Evolutionary conservation across 164 flowering plant species (phyloP), one percentile per base, ranked within the genome.

Genomic region (Berberis vulgaris): DNA sequence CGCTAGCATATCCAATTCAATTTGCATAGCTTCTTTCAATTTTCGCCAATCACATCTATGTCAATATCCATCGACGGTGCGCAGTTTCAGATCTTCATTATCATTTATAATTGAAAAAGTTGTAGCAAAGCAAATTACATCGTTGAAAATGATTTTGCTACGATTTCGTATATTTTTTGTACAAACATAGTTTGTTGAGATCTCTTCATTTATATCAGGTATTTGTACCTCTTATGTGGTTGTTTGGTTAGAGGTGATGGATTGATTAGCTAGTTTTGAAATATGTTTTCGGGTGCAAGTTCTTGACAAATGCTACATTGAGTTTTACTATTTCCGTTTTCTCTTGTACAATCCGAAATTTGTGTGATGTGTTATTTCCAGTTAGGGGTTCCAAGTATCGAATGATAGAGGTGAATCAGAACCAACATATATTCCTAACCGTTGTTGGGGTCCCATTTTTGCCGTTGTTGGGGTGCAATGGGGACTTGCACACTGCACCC

Each of bases 381-480:
- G 6, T 38, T 13, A 11, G 40, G 58, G 6, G 60, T 11, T 57
- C 11, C 7, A 57, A 13, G n/a, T 57, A 57, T 41, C 60, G 1
- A 40, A 57, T 70, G 1, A 59, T 60, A n/a, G 65, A 70, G 59
- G 58, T 9, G 61, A 70, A 10, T 65, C 54, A 70, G 40, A 65
- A 12, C 65, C 54, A 60, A 65, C 10, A 65, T 65, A 60, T 41
- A 57, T 57, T 40, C 60, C 45, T 40, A 57, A 8, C 3, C 44
- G 6, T 7, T 10, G 13, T 57, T 41, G 44, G 1, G 45, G n/a
- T 13, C 60, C 60, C 9, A 57, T 57, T 40, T 41, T 57, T 5
- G 60, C 42, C 5, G 40, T 45, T 60, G 50, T 44, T 41, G 39
- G 10, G 2, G 10, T 13, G 49, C 49, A 43, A 60, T 44, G 4